Evolutionary conservation across 371 early-diverging fungal species (phyloP).

Genomic region (Dichotomocladium elegans): DNA sequence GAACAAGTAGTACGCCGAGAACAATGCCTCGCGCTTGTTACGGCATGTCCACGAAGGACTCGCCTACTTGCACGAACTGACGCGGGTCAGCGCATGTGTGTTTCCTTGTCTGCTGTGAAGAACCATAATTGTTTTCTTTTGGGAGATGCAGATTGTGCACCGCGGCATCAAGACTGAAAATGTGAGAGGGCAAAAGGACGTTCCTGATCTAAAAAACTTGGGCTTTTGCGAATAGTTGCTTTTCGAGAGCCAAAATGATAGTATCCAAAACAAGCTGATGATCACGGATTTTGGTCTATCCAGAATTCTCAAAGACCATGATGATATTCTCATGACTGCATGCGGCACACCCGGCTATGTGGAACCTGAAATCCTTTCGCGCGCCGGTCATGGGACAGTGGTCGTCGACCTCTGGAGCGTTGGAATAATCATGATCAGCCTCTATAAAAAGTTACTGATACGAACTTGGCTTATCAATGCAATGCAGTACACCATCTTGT

Average conservation of each 20-base stretch:
- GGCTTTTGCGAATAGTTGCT: too few relatives aligned
- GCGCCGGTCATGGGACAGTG: slow-evolving; percentile 61
- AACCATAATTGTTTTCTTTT: not conserved
- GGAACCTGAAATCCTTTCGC: slow-evolving; percentile 81
- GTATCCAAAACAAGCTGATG: slow-evolving; percentile 55
- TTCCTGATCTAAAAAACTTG: too few relatives aligned
- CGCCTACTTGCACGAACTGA: slow-evolving; percentile 72
- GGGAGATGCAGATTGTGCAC: slow-evolving; percentile 80
- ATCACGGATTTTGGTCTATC: slow-evolving; percentile 83
- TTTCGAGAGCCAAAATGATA: too few relatives aligned
- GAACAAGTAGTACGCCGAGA: slow-evolving; percentile 77
- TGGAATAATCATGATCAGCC: slow-evolving; percentile 76
- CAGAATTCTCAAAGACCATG: slow-evolving; percentile 65
- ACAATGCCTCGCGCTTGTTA: slow-evolving; percentile 65
- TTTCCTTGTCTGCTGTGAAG: not conserved
- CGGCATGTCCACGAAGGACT: slow-evolving; percentile 77
- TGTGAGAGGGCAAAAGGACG: slow-evolving; percentile 25
- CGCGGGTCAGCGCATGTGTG: slow-evolving; percentile 29
- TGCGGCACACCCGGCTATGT: slow-evolving; percentile 90
- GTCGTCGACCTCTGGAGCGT: slow-evolving; percentile 88
- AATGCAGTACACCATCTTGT: slow-evolving; percentile 68
- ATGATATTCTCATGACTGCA: slow-evolving; percentile 69
- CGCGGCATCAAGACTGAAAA: slow-evolving; percentile 88
- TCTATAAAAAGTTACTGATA: not conserved
- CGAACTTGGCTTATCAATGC: not conserved